These are phyloP conservation scores for Aquilaria sinensis DNA, from an alignment of 345 rosid species.

Conservation along the genomic window DNA sequence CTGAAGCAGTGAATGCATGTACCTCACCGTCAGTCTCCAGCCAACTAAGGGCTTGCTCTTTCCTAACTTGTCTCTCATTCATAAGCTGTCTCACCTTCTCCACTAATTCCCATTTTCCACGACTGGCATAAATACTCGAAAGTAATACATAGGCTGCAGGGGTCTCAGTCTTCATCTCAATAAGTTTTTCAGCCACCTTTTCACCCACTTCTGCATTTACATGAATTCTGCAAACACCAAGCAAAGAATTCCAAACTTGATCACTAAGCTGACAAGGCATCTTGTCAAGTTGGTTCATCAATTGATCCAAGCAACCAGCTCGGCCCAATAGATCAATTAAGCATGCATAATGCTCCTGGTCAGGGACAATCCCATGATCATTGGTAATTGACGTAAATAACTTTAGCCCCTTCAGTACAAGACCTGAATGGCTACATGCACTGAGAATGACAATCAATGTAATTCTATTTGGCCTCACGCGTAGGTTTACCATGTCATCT, in stretches of 20 bases:
- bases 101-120: conserved; percentile 51
- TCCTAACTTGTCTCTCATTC: conserved; percentile 34
- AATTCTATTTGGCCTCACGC: conserved; percentile 50
- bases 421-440: conserved; percentile 73
- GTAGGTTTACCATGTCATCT: conserved; percentile 40
- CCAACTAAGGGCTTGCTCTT: conserved; percentile 66
- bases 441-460: conserved; percentile 54
- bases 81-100: conserved; percentile 52
- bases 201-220: conserved; percentile 46
- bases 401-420: conserved; percentile 51
- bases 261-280: conserved; percentile 45
- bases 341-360: conserved; percentile 73
- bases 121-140: conserved; percentile 42
- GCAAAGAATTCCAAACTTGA: conserved; percentile 44
- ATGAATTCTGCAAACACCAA: conserved; percentile 52
- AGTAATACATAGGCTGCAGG: conserved; percentile 55
- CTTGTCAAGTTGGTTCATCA: conserved; percentile 37
- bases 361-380: conserved; percentile 40
- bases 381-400: conserved; percentile 44
- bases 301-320: conserved; percentile 45
- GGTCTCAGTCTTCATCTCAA: conserved; percentile 41
- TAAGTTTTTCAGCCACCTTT: conserved; percentile 49
- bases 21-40: conserved; percentile 42
- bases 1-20: conserved; percentile 42
- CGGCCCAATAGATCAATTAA: conserved; percentile 70